Percentiles rank a stretch among this genome's conserved stretches.
These are phyloP conservation scores for Arabis alpina DNA, from an alignment of 345 rosid species.

Conservation along the genomic window DNA sequence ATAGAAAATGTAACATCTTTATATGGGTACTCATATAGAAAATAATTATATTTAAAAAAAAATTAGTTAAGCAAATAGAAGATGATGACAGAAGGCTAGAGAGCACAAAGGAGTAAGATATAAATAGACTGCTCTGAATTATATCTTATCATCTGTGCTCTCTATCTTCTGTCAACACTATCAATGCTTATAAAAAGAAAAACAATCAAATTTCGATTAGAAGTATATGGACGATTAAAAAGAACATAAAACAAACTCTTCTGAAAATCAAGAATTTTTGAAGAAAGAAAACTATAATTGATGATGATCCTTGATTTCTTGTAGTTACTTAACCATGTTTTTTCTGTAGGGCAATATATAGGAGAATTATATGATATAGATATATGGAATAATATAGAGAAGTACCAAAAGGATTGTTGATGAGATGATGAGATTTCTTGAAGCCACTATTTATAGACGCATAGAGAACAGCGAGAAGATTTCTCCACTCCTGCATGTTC, in stretches of 20 bases:
- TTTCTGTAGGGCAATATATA: not conserved
- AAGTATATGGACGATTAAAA: not conserved
- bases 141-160: constrained; percentile 72
- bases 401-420: constrained; percentile 13
- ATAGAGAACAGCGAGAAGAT: not conserved
- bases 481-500: constrained; percentile 2
- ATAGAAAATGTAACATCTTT: no score
- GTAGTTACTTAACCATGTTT: not conserved
- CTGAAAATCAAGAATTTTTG: constrained; percentile 3
- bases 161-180: constrained; percentile 90
- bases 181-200: not conserved
- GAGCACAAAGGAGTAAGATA: constrained; percentile 80
- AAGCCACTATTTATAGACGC: constrained; percentile 43
- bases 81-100: constrained; percentile 84
- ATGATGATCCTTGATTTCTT: not conserved
- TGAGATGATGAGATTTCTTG: constrained; percentile 25
- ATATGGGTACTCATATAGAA: no score
- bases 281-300: not conserved
- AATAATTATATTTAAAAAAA: no score
- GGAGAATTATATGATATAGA: not conserved
- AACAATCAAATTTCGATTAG: not conserved
- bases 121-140: constrained; percentile 20
- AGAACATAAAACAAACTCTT: constrained; percentile 2
- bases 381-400: not conserved
- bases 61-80: constrained; percentile 34